Evolutionary conservation across 2,329 filamentous ascomycete species (phyloP).

Genomic region (Juglanconis oblonga): DNA sequence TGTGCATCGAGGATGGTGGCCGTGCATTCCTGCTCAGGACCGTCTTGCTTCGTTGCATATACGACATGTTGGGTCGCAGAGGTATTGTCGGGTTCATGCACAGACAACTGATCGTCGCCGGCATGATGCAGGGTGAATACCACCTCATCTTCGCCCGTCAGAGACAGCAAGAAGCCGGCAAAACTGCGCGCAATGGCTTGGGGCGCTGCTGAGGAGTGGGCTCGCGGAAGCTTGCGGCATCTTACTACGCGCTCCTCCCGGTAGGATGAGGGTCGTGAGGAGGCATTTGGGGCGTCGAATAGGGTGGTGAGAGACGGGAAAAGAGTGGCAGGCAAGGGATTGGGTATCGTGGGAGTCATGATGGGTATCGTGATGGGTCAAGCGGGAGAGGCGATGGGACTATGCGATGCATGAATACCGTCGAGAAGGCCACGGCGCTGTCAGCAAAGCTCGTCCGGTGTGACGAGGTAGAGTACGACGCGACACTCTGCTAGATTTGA

Average conservation of each 20-base stretch:
- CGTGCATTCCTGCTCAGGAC: background rate
- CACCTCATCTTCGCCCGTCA: background rate
- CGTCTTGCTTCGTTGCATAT: background rate
- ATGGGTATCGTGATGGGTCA: background rate
- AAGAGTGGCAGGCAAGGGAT: background rate
- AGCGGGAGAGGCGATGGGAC: background rate
- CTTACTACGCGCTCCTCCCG: background rate
- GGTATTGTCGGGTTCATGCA: background rate
- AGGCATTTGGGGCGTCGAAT: background rate
- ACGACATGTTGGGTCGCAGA: background rate
- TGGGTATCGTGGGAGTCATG: background rate
- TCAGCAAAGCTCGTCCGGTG: background rate
- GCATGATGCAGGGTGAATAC: background rate
- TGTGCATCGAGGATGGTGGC: background rate
- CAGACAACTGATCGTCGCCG: no score
- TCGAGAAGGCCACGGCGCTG: background rate
- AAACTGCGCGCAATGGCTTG: background rate
- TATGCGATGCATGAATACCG: background rate
- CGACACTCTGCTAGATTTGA: no score
- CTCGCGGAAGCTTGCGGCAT: background rate
- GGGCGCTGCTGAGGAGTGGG: background rate
- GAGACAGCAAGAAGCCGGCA: background rate
- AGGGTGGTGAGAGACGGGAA: background rate
- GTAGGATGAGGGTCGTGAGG: background rate
- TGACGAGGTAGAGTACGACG: background rate